Evolutionary conservation across 768 basidiomycete species (phyloP).

Genomic region (Phanerochaete sordida): DNA sequence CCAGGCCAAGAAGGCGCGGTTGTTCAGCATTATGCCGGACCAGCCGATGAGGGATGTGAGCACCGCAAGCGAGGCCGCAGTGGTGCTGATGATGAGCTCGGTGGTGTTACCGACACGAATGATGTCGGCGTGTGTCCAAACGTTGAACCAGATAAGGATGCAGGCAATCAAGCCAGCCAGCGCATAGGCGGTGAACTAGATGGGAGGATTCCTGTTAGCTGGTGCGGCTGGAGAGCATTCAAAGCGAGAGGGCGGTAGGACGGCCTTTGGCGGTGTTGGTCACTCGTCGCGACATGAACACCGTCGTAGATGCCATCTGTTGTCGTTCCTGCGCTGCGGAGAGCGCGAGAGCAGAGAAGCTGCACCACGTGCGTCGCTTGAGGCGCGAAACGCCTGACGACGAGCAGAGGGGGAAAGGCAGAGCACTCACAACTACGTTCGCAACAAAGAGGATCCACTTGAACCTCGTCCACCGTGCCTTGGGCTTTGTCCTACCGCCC

Average conservation of each 20-base stretch:
- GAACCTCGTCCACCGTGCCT: slow-evolving; percentile 76
- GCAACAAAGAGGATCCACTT: slow-evolving; percentile 76
- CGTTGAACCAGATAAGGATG: slow-evolving; percentile 75
- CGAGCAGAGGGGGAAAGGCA: not conserved
- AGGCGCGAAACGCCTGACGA: not conserved
- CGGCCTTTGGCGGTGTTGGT: too few species aligned
- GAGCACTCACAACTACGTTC: slow-evolving; percentile 49
- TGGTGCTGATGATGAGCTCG: slow-evolving; percentile 69
- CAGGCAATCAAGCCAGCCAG: slow-evolving; percentile 59
- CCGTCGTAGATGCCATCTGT: too few species aligned
- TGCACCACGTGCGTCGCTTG: not conserved
- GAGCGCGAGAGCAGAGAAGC: not conserved
- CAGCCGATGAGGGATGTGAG: slow-evolving; percentile 72
- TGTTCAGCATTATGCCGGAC: slow-evolving; percentile 80
- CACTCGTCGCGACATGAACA: too few species aligned
- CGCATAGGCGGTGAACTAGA: slow-evolving; percentile 57
- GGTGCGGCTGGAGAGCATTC: not conserved
- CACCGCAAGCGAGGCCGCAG: slow-evolving; percentile 55
- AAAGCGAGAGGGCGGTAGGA: too few species aligned
- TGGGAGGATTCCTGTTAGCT: too few species aligned
- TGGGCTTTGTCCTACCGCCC: slow-evolving; percentile 34
- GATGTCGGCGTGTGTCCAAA: slow-evolving; percentile 66
- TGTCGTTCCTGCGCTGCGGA: too few species aligned
- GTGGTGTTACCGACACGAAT: slow-evolving; percentile 64
- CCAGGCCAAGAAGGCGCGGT: slow-evolving; percentile 74